These are phyloP conservation scores for Lobosporangium transversale DNA, from an alignment of 192 early-diverging fungal species.

Conservation along the genomic window DNA sequence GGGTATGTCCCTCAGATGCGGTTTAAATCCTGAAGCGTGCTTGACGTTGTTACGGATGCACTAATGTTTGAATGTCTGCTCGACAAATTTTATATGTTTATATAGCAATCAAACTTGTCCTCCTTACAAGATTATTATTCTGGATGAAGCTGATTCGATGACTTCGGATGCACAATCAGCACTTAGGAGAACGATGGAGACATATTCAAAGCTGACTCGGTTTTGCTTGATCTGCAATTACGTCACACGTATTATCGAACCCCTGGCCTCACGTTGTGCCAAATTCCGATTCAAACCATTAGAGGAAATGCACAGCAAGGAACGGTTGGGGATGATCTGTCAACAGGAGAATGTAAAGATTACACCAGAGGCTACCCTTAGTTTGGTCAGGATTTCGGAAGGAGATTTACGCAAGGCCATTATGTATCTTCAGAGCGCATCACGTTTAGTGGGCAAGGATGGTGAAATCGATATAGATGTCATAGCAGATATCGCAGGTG, in stretches of 20 bases:
- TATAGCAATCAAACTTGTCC: slow-evolving; percentile 62
- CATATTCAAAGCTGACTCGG: slow-evolving; percentile 89
- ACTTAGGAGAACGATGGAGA: slow-evolving; percentile 93
- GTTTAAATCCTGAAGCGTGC: too few species aligned
- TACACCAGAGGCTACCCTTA: slow-evolving; percentile 56
- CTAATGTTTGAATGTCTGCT: too few species aligned
- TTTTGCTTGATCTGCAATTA: slow-evolving; percentile 97
- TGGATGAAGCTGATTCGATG: slow-evolving; percentile 99
- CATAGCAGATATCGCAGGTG: slow-evolving; percentile 86
- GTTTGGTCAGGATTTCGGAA: slow-evolving; percentile 72
- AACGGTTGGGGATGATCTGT: slow-evolving; percentile 74
- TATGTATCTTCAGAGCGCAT: slow-evolving; percentile 90
- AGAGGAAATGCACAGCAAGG: slow-evolving; percentile 64
- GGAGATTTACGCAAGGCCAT: slow-evolving; percentile 95
- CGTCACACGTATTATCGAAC: slow-evolving; percentile 91
- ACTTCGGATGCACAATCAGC: slow-evolving; percentile 94
- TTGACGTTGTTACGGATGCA: too few species aligned
- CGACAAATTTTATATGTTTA: background rate
- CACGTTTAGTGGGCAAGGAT: slow-evolving; percentile 61
- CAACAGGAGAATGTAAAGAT: slow-evolving; percentile 71
- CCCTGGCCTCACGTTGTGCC: slow-evolving; percentile 91
- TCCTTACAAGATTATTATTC: slow-evolving; percentile 95
- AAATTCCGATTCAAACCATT: slow-evolving; percentile 95
- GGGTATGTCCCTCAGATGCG: too few species aligned
- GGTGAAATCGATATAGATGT: slow-evolving; percentile 60